A percentile compares a stretch with the other conserved stretches of the same genome.
phyloP scores from a whole-genome alignment of 768 basidiomycete genomes.

The Amanita pallidorosea region DNA sequence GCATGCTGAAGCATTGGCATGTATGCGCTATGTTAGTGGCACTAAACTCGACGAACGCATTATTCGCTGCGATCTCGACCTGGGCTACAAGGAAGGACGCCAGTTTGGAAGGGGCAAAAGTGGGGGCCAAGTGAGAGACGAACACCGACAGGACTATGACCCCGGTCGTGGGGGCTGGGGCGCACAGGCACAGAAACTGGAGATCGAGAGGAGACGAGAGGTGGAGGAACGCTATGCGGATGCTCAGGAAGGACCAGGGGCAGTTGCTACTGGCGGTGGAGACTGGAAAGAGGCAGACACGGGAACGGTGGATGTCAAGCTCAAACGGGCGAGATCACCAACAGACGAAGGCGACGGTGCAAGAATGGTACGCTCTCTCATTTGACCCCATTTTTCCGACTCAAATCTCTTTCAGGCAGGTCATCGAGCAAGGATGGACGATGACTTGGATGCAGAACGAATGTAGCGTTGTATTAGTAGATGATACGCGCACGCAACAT shows the following conservation, averaged over 20 bases:
- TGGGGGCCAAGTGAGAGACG: constrained; percentile 94
- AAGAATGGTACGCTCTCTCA: constrained; percentile 37
- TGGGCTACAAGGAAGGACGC: constrained; percentile 92
- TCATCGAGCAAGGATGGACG: constrained; percentile 52
- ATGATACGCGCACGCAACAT: constrained; percentile 37
- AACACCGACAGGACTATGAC: constrained; percentile 95
- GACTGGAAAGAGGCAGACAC: constrained; percentile 72
- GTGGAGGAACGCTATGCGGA: constrained; percentile 85
- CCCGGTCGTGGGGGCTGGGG: constrained; percentile 95
- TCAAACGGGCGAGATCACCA: constrained; percentile 68
- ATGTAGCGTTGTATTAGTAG: constrained; percentile 46
- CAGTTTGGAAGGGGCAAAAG: constrained; percentile 98
- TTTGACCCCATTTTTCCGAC: background rate
- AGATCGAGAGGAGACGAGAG: constrained; percentile 67
- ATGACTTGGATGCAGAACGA: constrained; percentile 56
- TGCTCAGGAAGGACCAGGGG: constrained; percentile 67
- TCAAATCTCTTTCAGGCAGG: constrained; percentile 23
- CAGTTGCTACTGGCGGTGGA: constrained; percentile 74
- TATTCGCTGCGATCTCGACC: constrained; percentile 94
- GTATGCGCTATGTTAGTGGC: constrained; percentile 92
- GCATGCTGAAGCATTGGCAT: constrained; percentile 85
- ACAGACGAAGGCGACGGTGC: constrained; percentile 60
- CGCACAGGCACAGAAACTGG: constrained; percentile 67
- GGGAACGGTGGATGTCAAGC: constrained; percentile 23
- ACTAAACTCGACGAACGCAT: constrained; percentile 98